Percentiles rank a stretch among this genome's conserved stretches.
Conservation (phyloP, 2,329 filamentous ascomycete species). For the Venturia aucupariae region DNA sequence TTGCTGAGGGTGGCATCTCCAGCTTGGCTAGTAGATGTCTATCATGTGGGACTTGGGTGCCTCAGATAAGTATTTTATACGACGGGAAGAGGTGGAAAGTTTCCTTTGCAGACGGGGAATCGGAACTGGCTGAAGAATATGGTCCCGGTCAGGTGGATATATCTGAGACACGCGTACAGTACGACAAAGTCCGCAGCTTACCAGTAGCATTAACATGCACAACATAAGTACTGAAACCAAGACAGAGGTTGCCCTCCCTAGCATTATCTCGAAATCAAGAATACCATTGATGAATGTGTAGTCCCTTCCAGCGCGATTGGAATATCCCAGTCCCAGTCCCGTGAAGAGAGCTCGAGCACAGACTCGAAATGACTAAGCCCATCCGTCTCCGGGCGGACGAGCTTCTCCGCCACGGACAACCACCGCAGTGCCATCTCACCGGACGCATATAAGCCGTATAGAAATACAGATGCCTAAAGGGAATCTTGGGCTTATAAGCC, state of each 20-base stretch:
- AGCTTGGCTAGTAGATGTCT: not conserved
- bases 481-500: not conserved
- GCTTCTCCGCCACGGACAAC: not conserved
- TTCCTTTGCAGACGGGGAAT: not conserved
- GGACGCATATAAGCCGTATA: not conserved
- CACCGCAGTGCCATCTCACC: not conserved
- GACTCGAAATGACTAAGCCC: not conserved
- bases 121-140: not conserved
- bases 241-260: no score
- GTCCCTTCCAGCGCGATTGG: no score
- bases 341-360: not conserved
- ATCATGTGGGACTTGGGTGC: not conserved
- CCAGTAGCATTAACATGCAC: not conserved
- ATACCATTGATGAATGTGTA: no score
- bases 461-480: not conserved
- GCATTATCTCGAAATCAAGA: no score
- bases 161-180: not conserved
- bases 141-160: not conserved
- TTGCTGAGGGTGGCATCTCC: conserved; percentile 1
- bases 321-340: no score
- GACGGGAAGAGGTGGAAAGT: not conserved
- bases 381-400: not conserved
- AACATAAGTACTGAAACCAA: not conserved
- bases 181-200: not conserved
- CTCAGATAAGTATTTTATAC: not conserved